A percentile compares a stretch with the other conserved stretches of the same genome.
These are phyloP conservation scores for Gossypium arboreum DNA, from an alignment of 345 rosid species.

Conservation along the genomic window DNA sequence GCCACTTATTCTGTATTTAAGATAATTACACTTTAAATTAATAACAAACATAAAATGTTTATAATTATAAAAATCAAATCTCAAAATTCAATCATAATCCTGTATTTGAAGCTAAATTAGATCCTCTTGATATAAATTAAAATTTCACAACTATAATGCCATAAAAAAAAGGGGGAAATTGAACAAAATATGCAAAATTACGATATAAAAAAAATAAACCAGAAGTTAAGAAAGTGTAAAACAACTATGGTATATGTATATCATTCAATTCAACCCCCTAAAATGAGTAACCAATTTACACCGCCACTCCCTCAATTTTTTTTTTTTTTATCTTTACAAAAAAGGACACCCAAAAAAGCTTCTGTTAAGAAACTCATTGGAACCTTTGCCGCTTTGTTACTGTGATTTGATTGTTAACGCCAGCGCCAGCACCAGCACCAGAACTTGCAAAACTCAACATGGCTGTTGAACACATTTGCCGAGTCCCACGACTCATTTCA, in stretches of 20 bases:
- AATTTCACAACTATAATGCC: not conserved
- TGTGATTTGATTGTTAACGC: not conserved
- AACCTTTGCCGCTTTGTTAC: slow-evolving; percentile 55
- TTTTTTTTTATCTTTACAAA: slow-evolving; percentile 16
- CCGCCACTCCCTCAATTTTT: slow-evolving; percentile 10
- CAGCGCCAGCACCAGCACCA: slow-evolving; percentile 29
- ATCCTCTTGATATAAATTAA: not conserved
- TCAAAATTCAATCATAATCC: no score
- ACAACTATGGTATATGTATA: slow-evolving; percentile 3
- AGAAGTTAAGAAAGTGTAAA: not conserved
- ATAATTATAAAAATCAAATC: no score
- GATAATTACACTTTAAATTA: not conserved
- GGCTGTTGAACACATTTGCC: slow-evolving; percentile 50
- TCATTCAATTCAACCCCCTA: slow-evolving; percentile 21
- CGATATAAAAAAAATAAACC: slow-evolving; percentile 6
- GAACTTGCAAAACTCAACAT: slow-evolving; percentile 40
- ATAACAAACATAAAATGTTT: not conserved
- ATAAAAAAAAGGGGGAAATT: not conserved
- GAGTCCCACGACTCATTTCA: slow-evolving; percentile 26
- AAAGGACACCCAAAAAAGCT: not conserved
- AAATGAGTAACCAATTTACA: slow-evolving; percentile 32
- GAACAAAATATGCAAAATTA: not conserved
- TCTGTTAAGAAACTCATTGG: slow-evolving; percentile 25
- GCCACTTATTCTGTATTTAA: not conserved
- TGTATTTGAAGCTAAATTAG: not conserved